Percentiles rank a stretch among this genome's conserved stretches.
Evolutionary conservation across 495 filamentous ascomycete genomes (phyloP).

Genomic region (Aspergillus coremiiformis): DNA sequence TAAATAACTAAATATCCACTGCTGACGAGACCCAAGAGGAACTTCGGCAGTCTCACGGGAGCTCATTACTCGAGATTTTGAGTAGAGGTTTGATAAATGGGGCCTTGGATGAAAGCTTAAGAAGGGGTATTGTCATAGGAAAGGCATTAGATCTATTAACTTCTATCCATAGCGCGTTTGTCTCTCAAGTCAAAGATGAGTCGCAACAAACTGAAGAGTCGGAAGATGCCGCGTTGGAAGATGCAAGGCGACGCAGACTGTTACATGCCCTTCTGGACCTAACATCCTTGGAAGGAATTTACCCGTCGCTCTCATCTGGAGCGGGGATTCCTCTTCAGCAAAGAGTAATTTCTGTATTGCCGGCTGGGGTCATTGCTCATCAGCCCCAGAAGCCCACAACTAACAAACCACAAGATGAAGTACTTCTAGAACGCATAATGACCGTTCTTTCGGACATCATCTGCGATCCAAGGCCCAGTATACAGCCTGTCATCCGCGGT

Average conservation of each 20-base stretch:
- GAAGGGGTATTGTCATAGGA: conserved; percentile 24
- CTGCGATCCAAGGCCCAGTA: conserved; percentile 27
- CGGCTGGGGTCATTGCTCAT: conserved; percentile 39
- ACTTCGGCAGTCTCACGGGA: conserved; percentile 28
- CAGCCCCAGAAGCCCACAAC: conserved; percentile 15
- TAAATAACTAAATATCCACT: not conserved
- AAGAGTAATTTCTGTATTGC: conserved; percentile 45
- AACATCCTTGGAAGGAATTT: conserved; percentile 49
- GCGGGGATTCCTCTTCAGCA: conserved; percentile 50
- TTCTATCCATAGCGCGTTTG: conserved; percentile 34
- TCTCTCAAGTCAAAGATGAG: conserved; percentile 16
- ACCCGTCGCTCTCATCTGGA: conserved; percentile 46
- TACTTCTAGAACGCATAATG: conserved; percentile 27
- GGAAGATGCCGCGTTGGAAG: conserved; percentile 30
- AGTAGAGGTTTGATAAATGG: not conserved
- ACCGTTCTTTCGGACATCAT: conserved; percentile 23
- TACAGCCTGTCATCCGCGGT: conserved; percentile 35
- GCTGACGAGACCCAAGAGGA: conserved; percentile 36
- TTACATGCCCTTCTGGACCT: conserved; percentile 46
- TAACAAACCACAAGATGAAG: conserved; percentile 23
- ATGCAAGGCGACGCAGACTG: conserved; percentile 40
- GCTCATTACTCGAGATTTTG: conserved; percentile 35
- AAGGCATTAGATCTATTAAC: conserved; percentile 33
- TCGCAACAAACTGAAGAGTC: not conserved
- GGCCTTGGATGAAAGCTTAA: not conserved